These are phyloP conservation scores for Hydnomerulius pinastri DNA, from an alignment of 768 basidiomycete species.

Conservation along the genomic window DNA sequence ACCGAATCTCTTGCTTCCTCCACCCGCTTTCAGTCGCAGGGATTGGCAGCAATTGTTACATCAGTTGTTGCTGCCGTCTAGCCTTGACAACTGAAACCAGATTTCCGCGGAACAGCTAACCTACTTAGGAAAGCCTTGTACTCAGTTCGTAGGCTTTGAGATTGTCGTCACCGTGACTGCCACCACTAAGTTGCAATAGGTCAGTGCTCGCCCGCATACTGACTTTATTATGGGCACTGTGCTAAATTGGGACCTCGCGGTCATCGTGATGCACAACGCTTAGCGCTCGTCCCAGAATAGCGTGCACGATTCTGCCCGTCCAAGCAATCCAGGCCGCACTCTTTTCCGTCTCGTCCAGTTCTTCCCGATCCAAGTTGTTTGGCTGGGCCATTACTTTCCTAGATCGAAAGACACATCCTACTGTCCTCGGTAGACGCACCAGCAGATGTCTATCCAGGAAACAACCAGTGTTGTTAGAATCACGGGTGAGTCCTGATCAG, in stretches of 20 bases:
- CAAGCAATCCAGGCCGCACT: background rate
- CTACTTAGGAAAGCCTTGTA: background rate
- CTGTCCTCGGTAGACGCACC: background rate
- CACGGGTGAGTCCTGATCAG: conserved; percentile 16
- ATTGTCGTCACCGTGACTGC: too few species aligned
- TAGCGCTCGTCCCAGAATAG: conserved; percentile 4
- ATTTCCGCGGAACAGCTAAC: too few species aligned
- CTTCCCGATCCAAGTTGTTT: background rate
- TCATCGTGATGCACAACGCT: background rate
- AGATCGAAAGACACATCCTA: background rate
- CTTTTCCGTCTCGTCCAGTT: background rate
- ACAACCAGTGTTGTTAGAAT: conserved; percentile 21
- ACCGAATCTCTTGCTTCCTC: too few species aligned
- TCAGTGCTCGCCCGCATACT: background rate
- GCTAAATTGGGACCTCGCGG: background rate
- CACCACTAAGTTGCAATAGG: background rate
- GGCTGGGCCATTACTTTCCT: background rate
- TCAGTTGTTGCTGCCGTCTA: too few species aligned
- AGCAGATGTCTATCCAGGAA: conserved; percentile 23
- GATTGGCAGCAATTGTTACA: too few species aligned
- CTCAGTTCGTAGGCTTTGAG: background rate
- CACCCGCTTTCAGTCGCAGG: too few species aligned
- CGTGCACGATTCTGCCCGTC: background rate
- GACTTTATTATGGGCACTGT: background rate
- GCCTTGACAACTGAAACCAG: too few species aligned